Evolutionary conservation across 2,329 filamentous ascomycete species (phyloP), one percentile per base, ranked within the genome.

Genomic region (Pezicula rhizophila): DNA sequence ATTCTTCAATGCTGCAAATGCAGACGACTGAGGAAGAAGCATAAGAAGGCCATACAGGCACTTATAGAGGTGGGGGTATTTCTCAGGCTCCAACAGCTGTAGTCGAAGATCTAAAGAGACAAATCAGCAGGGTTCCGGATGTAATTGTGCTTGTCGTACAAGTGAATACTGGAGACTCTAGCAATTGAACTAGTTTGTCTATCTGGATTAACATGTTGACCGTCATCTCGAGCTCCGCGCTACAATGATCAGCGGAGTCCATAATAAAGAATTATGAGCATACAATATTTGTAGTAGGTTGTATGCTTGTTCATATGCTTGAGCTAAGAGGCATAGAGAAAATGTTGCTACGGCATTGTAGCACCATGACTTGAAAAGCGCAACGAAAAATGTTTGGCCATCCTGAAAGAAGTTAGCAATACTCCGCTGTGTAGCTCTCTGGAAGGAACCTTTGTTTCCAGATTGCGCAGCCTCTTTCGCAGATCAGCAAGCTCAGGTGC

Each of bases 161-260:
- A 42, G 93, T 99, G 63, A 99, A 99, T 1, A 99, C 93, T 0
- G 93, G 93, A 0, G 91, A 97, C 66, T 99, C 93, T 35, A 99
- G 82, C 14, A 99, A 77, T 66, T 99, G 93, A 11, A 99, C 93
- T 14, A 99, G 78, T 67, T 99, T 99, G 68, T 99, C 93, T 58
- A 99, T 96, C 66, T 99, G 95, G 39, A 99, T 99, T 48, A 99
- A 79, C 69, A 96, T 95, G 60, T 96, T 96, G 59, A 99, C 93
- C 0, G 92, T 97, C 89, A 99, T 97, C 66, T 99, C 93, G 43
- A 99, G 76, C 61, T 99, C 93, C 51, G 89, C 93, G 68, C 89
- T 95, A 42, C 20, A 17, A 41, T 66, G 42, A 64, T 65, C 46
- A 65, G 60, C 39, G 50, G 11, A 23, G n/a, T 45, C 45, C 31